Evolutionary conservation across 768 basidiomycete genomes (phyloP).

Genomic region (Scleroderma bovista): DNA sequence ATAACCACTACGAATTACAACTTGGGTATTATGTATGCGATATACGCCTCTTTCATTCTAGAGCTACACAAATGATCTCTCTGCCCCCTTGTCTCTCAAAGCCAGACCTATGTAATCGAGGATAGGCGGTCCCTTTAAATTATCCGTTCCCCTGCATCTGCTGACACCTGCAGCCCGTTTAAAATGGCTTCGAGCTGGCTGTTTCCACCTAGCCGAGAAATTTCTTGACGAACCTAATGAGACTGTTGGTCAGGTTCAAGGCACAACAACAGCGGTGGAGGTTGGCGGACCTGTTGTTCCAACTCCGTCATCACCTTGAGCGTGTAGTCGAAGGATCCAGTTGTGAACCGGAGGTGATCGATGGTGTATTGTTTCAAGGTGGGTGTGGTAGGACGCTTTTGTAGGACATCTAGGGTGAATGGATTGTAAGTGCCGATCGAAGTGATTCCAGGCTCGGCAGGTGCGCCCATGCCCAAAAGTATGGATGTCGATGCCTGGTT

Average conservation of each 20-base stretch:
- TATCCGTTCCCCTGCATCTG: too few species aligned
- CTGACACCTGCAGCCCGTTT: conserved; percentile 43
- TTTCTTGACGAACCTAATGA: conserved; percentile 50
- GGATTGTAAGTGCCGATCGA: not conserved
- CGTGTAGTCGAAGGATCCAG: conserved; percentile 86
- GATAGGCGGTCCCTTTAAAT: too few species aligned
- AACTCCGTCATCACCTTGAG: conserved; percentile 58
- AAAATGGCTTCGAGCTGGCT: conserved; percentile 51
- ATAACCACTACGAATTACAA: too few species aligned
- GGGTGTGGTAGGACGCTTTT: conserved; percentile 83
- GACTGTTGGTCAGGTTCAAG: not conserved
- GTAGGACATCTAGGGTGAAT: conserved; percentile 65
- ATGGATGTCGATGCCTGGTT: not conserved
- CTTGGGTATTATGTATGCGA: too few species aligned
- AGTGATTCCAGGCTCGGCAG: too few species aligned
- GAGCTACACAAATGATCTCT: too few species aligned
- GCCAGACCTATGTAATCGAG: too few species aligned
- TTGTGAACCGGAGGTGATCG: conserved; percentile 65
- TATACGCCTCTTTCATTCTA: too few species aligned
- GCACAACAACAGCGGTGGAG: too few species aligned
- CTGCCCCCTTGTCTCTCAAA: too few species aligned
- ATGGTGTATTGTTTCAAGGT: conserved; percentile 82
- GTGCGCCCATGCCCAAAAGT: too few species aligned
- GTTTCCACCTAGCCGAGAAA: conserved; percentile 76
- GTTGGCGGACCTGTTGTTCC: conserved; percentile 45